A percentile compares a stretch with the other conserved stretches of the same genome.
Conservation (phyloP, 1,284 basidiomycete genomes). For the Pseudozyma sp. region DNA sequence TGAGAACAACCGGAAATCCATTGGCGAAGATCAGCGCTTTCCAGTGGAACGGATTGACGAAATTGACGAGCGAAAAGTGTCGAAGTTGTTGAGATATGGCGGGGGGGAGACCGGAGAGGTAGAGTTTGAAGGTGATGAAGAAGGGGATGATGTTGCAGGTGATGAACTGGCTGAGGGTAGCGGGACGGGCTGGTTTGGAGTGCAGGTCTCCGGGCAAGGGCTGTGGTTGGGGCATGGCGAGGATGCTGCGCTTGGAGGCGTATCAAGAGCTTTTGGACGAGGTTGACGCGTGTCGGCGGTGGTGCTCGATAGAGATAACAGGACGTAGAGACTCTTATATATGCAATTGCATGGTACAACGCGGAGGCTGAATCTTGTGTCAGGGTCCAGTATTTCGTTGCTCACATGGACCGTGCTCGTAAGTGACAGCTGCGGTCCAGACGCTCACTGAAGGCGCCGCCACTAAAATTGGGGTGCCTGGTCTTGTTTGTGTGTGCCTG, state of each 20-base stretch:
- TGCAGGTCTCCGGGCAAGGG: conserved; percentile 23
- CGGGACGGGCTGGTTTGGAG: conserved; percentile 26
- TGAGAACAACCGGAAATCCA: conserved; percentile 34
- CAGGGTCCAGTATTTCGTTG: too few species aligned
- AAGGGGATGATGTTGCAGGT: conserved; percentile 15
- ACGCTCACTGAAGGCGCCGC: too few species aligned
- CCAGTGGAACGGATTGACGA: conserved; percentile 48
- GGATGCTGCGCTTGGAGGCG: neutral
- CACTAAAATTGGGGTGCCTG: too few species aligned
- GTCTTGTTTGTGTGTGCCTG: too few species aligned
- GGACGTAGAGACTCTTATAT: too few species aligned
- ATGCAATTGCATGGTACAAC: too few species aligned
- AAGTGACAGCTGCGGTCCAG: too few species aligned
- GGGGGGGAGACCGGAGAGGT: conserved; percentile 27
- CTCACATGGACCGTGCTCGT: too few species aligned
- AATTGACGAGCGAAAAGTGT: conserved; percentile 24
- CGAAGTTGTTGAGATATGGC: conserved; percentile 36
- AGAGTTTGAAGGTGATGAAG: conserved; percentile 27
- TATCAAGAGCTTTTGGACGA: too few species aligned
- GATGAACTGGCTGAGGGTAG: conserved; percentile 22
- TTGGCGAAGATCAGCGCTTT: conserved; percentile 35
- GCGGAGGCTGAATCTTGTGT: too few species aligned
- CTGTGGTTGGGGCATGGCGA: conserved; percentile 21
- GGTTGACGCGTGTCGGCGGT: too few species aligned
- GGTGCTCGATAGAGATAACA: too few species aligned